Base-by-base conservation (phyloP, 495 filamentous ascomycete species). In the Xylaria telfairii region DNA sequence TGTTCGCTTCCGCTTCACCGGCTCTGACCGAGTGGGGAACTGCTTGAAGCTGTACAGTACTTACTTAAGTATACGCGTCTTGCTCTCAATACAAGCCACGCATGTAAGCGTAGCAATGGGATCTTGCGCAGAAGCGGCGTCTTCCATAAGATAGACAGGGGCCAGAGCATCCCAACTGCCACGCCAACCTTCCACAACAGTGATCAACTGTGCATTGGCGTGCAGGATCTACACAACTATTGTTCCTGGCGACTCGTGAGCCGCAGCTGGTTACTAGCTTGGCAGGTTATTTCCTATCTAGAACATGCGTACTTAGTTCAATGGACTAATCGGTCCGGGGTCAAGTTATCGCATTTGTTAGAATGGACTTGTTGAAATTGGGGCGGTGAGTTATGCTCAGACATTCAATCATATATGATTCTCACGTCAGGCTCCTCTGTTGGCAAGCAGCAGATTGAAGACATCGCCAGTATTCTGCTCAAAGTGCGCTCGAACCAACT, bases 181-280 rank as follows among this genome's bases (percentile, higher is more conserved):
- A 37, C 15, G 8, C 42, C 44, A 34, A 37, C 62, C 62, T 65
- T 65, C 42, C 62, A 12, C 30, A 47, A 49, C 26, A 32, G 62
- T 24, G 15, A 63, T 44, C 60, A 44, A 63, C 41, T 42, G 19
- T 46, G 41, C 60, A 62, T 44, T 62, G 21, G 59, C 37, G 59
- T 42, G 59, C 19, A 42, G 47, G 64, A 66, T 66, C 64, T 66
- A 42, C 64, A 42, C 32, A 30, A 54, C 47, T 66, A 66, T 41
- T 42, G 47, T 53, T 41, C 64, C 7, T 65, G 4, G 30, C 13
- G 32, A 59, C 7, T 65, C 1, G 30, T 21, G 32, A 59, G 30
- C 30, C 12, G 9, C 59, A 28, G 59, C 59, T 41, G 13, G 10
- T 17, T 26, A 24, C 7, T 65, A 28, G 42, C 19, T 12, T 21